phyloP scores from a whole-genome alignment of 768 basidiomycete species.

The Mycena vitilis region DNA sequence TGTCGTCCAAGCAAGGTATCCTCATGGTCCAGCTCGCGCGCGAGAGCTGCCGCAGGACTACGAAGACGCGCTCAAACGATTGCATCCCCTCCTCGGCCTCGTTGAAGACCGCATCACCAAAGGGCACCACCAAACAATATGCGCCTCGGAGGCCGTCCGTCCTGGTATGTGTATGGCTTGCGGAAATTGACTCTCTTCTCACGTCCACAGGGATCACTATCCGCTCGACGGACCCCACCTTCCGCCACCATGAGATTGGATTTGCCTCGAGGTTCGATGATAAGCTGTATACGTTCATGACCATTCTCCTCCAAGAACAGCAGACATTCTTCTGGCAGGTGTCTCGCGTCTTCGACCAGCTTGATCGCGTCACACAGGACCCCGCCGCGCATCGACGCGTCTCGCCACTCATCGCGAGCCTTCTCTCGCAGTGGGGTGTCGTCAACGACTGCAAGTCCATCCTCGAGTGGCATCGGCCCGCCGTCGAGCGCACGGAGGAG shows the following conservation, averaged over 20 bases:
- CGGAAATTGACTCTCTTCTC: neutral
- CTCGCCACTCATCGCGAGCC: conserved; percentile 22
- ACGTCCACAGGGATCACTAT: conserved; percentile 2
- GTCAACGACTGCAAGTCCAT: conserved; percentile 26
- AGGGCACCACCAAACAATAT: conserved; percentile 5
- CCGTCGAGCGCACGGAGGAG: conserved; percentile 5
- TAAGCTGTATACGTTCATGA: conserved; percentile 9
- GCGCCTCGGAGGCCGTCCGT: conserved; percentile 3
- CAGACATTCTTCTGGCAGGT: conserved; percentile 19
- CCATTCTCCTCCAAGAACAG: conserved; percentile 15
- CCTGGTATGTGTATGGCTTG: neutral
- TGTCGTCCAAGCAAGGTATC: conserved; percentile 1
- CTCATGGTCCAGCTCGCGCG: conserved; percentile 15
- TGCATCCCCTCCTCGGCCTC: conserved; percentile 12
- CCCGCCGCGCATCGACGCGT: conserved; percentile 6
- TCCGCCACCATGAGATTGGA: conserved; percentile 1
- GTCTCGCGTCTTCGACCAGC: conserved; percentile 24
- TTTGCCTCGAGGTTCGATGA: neutral
- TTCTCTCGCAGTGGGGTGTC: conserved; percentile 23
- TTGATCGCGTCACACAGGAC: conserved; percentile 24
- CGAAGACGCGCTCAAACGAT: conserved; percentile 8
- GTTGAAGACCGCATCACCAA: conserved; percentile 11
- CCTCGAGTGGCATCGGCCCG: conserved; percentile 19
- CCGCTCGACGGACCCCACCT: neutral
- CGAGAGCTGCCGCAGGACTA: conserved; percentile 18